A percentile compares a stretch with the other conserved stretches of the same genome.
These are phyloP conservation scores for Flaveria robusta DNA, from an alignment of 129 eudicot species.

Conservation along the genomic window DNA sequence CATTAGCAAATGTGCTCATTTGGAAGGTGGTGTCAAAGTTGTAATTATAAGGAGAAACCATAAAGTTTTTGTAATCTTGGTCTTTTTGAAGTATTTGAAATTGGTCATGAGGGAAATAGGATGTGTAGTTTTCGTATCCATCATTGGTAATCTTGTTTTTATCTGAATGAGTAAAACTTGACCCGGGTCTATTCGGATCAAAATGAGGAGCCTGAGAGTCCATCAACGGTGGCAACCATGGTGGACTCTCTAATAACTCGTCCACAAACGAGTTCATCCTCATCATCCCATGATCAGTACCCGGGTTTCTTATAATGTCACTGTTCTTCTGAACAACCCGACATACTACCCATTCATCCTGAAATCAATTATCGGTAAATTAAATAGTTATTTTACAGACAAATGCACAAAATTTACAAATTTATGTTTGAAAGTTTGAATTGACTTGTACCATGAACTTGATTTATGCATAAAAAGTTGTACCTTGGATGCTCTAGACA, in stretches of 20 bases:
- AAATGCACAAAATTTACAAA: background rate
- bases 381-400: background rate
- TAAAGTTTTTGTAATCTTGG: conserved; percentile 43
- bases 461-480: background rate
- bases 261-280: conserved; percentile 62
- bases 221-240: conserved; percentile 56
- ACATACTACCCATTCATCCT: conserved; percentile 83
- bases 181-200: conserved; percentile 16
- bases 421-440: background rate
- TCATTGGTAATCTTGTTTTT: conserved; percentile 24
- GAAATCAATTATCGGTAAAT: conserved; percentile 13
- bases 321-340: conserved; percentile 62
- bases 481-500: conserved; percentile 72
- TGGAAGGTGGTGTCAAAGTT: conserved; percentile 36
- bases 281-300: conserved; percentile 21
- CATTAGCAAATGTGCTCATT: conserved; percentile 29
- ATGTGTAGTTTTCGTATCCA: conserved; percentile 28
- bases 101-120: conserved; percentile 35
- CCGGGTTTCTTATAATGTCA: conserved; percentile 38
- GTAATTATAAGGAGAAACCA: conserved; percentile 27
- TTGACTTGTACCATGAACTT: background rate
- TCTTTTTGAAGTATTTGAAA: conserved; percentile 28
- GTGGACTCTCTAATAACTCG: conserved; percentile 47
- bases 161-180: conserved; percentile 24
- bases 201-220: conserved; percentile 32